Conservation (phyloP, 371 early-diverging fungal genomes). For the Mortierella sp. region DNA sequence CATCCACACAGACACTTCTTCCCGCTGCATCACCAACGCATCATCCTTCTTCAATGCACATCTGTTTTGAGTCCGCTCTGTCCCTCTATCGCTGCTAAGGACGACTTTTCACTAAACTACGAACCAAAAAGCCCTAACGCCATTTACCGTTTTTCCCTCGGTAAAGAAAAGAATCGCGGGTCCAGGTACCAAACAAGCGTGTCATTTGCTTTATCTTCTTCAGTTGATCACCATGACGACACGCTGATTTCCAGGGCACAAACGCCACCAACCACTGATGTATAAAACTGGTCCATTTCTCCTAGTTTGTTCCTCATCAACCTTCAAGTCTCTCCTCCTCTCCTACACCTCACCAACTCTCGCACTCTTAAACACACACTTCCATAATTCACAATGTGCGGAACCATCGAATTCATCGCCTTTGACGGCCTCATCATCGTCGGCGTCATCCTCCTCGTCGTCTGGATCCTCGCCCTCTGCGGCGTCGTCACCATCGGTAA, state of each 20-base stretch:
- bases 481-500: conserved; percentile 28
- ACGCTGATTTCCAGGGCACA: neutral
- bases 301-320: neutral
- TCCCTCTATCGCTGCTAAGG: too few relatives aligned
- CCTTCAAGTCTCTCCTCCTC: neutral
- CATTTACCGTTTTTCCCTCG: neutral
- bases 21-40: neutral
- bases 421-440: conserved; percentile 34
- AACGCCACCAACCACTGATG: neutral
- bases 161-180: neutral
- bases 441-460: conserved; percentile 24
- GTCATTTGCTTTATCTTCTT: neutral
- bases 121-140: neutral
- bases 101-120: neutral
- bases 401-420: conserved; percentile 26
- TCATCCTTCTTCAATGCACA: neutral
- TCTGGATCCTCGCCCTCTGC: conserved; percentile 29
- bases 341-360: neutral
- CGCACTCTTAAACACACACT: neutral
- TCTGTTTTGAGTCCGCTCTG: too few relatives aligned
- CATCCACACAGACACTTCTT: too few relatives aligned
- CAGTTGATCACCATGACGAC: conserved; percentile 1
- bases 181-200: neutral
- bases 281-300: neutral
- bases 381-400: conserved; percentile 10